Base-by-base conservation (phyloP, 495 filamentous ascomycete species). In the Penicillium dipodomyicola region DNA sequence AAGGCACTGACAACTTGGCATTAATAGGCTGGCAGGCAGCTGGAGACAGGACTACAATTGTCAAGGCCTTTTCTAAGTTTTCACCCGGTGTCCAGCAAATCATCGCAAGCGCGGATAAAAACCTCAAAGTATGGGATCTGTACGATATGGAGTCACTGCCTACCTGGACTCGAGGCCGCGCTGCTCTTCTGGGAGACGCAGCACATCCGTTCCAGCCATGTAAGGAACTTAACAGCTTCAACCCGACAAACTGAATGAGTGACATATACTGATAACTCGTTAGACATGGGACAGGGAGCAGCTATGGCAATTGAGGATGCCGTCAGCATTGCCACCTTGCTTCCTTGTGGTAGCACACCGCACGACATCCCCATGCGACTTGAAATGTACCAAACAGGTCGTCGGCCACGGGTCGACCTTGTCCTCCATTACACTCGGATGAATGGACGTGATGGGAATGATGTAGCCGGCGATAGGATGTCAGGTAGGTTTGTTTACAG, bases 231-330 rank as follows among this genome's bases (percentile, higher is more conserved):
- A 25, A n/a, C 22, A 14, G n/a, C 6, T 27, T 17, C n/a, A 9
- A n/a, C 25, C 11, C 10, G 1, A 8, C 32, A 29, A 3, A 14
- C 19, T 19, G 2, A 4, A 15, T 45, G 7, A 2, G 20, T 15
- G 12, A 35, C 14, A 25, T 22, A 12, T 33, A 25, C 46, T 47
- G n/a, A 54, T 11, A 30, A 49, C 22, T 23, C 10, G 20, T 17
- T 52, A 70, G 67, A 79, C 49, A 76, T 80, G 61, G 81, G 80
- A 0, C 82, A 86, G 60, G 82, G 82, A 33, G 81, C 68, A 12
- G 79, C 73, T 1, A 76, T 80, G 63, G 81, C 81, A 0, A 81
- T 86, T 33, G 84, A 89, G 62, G 84, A 87, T 58, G 83, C 79
- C 5, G 79, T 81, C 0, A 72, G 80, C 5, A 69, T 87, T 1